Evolutionary conservation across 768 basidiomycete genomes (phyloP), one percentile per base, ranked within the genome.

Genomic region (Suillus spraguei): DNA sequence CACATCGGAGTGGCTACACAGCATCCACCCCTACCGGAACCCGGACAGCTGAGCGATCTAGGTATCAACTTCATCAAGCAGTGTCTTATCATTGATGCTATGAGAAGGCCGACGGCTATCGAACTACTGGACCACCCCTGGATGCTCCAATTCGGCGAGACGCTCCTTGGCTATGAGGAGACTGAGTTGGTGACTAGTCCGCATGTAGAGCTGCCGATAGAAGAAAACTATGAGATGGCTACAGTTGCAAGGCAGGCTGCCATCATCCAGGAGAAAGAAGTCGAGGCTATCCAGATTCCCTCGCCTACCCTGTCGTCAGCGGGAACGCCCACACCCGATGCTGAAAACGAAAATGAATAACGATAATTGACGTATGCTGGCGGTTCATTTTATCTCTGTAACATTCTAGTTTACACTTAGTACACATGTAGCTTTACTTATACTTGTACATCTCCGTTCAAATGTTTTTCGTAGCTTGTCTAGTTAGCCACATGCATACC

Each of bases 1-100:
- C 95, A 97, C 72, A 97, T 98, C 62, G 97, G 97, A 52, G 94
- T 97, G 52, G 92, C 96, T 8, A 97, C 95, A 4, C 92, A 99
- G 69, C 95, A 97, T 70, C 97, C 97, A 20, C 96, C 95, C 9
- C 79, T 99, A 16, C 97, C 97, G 4, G 95, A 98, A 68, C 85
- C 92, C 9, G 88, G 87, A 56, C 93, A 99, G 77, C 86, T 99
- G 35, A 91, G 93, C 70, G 88, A 89, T 46, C 73, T 90, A 41
- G 97, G 97, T 28, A 95, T 98, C 73, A 89, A 88, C 74, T 99
- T 99, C 74, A 96, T 97, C 78, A 90, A 92, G 64, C 87, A 88
- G 69, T 99, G 97, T 76, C 79, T 99, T 47, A 93, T 85, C 13
- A 90, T 99, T 59, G 94, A 97, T 70, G 87, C 95, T 0, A 81